Evolutionary conservation across 2,329 filamentous ascomycete genomes (phyloP).

Genomic region (Xylaria sp.): DNA sequence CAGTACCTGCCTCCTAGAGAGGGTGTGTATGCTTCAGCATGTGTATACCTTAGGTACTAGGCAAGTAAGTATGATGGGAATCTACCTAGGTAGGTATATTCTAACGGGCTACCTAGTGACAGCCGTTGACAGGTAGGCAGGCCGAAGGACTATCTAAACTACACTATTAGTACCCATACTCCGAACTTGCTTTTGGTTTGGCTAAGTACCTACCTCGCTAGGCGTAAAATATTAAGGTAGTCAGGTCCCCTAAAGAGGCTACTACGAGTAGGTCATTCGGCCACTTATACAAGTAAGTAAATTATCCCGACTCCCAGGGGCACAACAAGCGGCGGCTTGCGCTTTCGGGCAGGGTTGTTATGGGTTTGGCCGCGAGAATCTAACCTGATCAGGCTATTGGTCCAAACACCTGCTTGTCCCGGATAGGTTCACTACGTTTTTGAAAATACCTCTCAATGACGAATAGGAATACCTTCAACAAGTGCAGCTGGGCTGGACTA

Average conservation of each 20-base stretch:
- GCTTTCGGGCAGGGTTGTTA: background rate
- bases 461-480: background rate
- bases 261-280: conserved; percentile 22
- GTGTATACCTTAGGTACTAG: too few relatives aligned
- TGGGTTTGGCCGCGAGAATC: background rate
- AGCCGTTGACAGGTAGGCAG: too few relatives aligned
- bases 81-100: too few relatives aligned
- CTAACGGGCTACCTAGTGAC: too few relatives aligned
- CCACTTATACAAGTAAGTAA: too few relatives aligned
- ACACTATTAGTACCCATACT: too few relatives aligned
- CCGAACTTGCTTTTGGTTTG: background rate
- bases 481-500: too few relatives aligned
- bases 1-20: too few relatives aligned
- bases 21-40: too few relatives aligned
- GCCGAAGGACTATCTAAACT: too few relatives aligned
- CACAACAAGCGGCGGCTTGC: conserved; percentile 2
- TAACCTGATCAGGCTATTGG: conserved; percentile 15
- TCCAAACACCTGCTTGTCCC: conserved; percentile 22
- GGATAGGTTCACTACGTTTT: conserved; percentile 21
- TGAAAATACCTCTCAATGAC: background rate
- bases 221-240: background rate
- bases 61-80: too few relatives aligned
- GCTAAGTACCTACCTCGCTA: background rate
- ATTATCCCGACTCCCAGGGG: conserved; percentile 2
- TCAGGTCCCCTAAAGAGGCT: conserved; percentile 3